Evolutionary conservation across 805 yeast genomes (phyloP).

Genomic region (Danielia reshetovae): DNA sequence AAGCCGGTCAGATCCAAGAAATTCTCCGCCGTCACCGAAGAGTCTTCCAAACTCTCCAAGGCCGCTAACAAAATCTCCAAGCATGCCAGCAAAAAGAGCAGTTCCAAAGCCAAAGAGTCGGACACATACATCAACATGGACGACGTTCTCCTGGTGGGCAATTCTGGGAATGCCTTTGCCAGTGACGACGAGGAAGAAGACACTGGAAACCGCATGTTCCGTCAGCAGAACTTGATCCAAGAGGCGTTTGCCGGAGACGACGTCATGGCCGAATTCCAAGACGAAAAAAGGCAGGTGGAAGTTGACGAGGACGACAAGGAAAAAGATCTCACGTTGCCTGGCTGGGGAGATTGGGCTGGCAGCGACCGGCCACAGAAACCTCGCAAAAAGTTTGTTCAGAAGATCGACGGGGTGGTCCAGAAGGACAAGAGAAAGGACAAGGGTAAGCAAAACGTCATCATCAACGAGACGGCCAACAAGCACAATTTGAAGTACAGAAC

Average conservation of each 20-base stretch:
- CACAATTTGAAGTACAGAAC: constrained; percentile 84
- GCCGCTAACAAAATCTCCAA: constrained; percentile 39
- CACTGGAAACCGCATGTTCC: constrained; percentile 51
- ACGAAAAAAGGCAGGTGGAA: constrained; percentile 64
- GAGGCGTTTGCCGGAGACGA: constrained; percentile 98
- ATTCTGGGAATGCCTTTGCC: constrained; percentile 35
- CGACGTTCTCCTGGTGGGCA: constrained; percentile 50
- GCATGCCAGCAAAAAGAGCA: constrained; percentile 28
- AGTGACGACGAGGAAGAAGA: constrained; percentile 31
- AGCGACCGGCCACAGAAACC: constrained; percentile 33
- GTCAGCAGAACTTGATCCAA: constrained; percentile 75
- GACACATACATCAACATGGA: constrained; percentile 46
- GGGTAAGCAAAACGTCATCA: constrained; percentile 73
- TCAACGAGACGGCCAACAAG: constrained; percentile 83
- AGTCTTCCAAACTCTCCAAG: constrained; percentile 35
- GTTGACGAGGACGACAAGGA: constrained; percentile 84
- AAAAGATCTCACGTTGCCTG: constrained; percentile 83
- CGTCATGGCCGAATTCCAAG: constrained; percentile 75
- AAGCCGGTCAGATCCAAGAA: constrained; percentile 28
- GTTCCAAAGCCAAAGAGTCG: constrained; percentile 27
- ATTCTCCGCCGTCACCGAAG: constrained; percentile 28
- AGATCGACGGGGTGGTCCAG: constrained; percentile 70
- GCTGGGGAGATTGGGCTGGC: constrained; percentile 99
- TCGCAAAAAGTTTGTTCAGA: constrained; percentile 63
- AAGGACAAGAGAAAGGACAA: constrained; percentile 75